Evolutionary conservation across 371 early-diverging fungal genomes (phyloP).

Genomic region (Mucor sp.): DNA sequence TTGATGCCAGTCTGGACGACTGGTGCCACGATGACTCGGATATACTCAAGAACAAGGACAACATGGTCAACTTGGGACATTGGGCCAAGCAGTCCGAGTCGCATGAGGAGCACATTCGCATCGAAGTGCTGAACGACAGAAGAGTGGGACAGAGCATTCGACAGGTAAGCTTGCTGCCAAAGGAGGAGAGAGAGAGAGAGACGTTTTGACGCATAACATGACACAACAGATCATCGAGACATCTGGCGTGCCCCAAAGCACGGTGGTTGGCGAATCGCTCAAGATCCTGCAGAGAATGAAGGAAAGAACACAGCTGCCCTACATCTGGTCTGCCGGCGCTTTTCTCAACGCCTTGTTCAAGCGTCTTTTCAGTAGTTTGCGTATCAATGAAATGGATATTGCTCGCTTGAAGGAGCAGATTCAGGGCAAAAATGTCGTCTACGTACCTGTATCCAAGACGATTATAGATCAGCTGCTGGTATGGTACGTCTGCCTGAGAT

Average conservation of each 20-base stretch:
- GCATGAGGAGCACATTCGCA: constrained; percentile 46
- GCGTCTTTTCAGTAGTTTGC: constrained; percentile 40
- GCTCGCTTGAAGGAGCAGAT: constrained; percentile 37
- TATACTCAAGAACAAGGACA: constrained; percentile 35
- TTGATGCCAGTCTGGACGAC: constrained; percentile 55
- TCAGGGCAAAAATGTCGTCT: constrained; percentile 46
- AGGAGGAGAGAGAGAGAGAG: background rate
- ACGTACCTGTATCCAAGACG: constrained; percentile 53
- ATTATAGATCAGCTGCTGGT: constrained; percentile 46
- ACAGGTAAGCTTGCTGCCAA: constrained; percentile 28
- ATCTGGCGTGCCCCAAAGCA: constrained; percentile 52
- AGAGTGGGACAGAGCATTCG: constrained; percentile 43
- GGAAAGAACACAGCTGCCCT: constrained; percentile 50
- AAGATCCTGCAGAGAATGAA: constrained; percentile 49
- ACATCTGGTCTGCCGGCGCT: constrained; percentile 55
- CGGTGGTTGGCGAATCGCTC: constrained; percentile 48
- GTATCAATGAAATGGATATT: constrained; percentile 33
- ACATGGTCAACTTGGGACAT: constrained; percentile 36
- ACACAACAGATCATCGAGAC: constrained; percentile 38
- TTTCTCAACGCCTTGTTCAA: constrained; percentile 45
- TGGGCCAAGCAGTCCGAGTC: constrained; percentile 41
- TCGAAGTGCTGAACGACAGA: constrained; percentile 47
- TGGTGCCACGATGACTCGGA: constrained; percentile 57
- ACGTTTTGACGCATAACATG: background rate
- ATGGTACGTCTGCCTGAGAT: constrained; percentile 51